Base-by-base conservation (phyloP, 1,284 basidiomycete species). In the Cryptococcus sp. region DNA sequence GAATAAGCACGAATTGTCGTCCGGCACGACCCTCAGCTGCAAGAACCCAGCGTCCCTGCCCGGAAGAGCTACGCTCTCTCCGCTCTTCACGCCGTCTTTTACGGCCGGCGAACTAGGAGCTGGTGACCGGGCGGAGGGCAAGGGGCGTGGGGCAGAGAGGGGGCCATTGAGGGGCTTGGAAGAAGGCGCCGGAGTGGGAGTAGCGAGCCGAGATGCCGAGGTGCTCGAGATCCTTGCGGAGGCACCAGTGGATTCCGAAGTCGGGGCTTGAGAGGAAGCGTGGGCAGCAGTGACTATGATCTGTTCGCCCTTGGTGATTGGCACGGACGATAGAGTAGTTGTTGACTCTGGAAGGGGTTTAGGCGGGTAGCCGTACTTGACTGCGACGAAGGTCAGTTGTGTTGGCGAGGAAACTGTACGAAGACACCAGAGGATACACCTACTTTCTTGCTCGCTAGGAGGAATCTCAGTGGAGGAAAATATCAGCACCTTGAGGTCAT, bases 1-100 rank as follows among this genome's bases (percentile, higher is more conserved):
- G 78, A 96, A 97, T 38, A 97, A 79, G 75, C 93, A 97, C 3
- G 90, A 89, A 66, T 95, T 96, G 76, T 94, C 91, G 69, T 95
- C 91, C 13, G 91, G 91, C 9, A 94, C 89, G 53, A 91, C 81
- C 83, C 91, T 60, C n/a, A 74, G 63, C 45, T 64, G 59, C 18
- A 71, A 60, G 38, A 46, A 71, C 9, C 71, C 74, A 1, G 84
- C 84, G 50, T 74, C 71, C 46, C 82, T 80, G 40, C 77, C 71
- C 33, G 73, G 76, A 37, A 75, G 39, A 33, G 62, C 52, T 7
- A 75, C 65, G 28, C 62, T 64, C 15, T 72, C 62, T 20, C 50
- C 35, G 48, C 46, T 56, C 56, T 66, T 67, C 40, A 60, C 47
- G 5, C 11, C 63, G 60, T 39, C 58, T 57, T 52, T 63, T 62